Percentiles rank a stretch among this genome's conserved stretches.
These are phyloP conservation scores for Punica granatum DNA, from an alignment of 345 rosid species.

Conservation along the genomic window DNA sequence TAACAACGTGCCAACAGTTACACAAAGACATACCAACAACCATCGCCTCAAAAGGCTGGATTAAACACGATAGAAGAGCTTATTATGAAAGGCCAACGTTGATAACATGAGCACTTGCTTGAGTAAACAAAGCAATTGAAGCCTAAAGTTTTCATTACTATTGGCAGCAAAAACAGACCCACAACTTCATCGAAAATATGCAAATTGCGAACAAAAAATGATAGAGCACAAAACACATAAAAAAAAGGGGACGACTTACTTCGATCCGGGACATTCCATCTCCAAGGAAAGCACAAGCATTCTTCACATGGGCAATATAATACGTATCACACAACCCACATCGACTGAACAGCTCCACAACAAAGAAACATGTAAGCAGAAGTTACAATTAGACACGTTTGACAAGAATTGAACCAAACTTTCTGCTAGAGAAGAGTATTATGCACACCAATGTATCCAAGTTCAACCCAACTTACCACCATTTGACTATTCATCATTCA, in stretches of 20 bases:
- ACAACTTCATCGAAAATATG: neutral
- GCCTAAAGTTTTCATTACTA: neutral
- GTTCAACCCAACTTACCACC: neutral
- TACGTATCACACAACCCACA: slow-evolving; percentile 93
- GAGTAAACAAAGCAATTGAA: neutral
- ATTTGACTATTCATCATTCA: neutral
- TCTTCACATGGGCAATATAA: slow-evolving; percentile 88
- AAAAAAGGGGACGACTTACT: slow-evolving; percentile 27
- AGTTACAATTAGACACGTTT: neutral
- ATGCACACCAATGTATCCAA: neutral
- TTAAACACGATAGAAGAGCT: neutral
- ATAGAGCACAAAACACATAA: neutral
- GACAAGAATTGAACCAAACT: neutral
- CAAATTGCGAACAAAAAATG: neutral
- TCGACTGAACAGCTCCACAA: slow-evolving; percentile 28
- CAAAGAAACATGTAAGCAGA: neutral
- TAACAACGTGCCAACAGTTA: neutral
- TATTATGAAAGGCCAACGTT: neutral
- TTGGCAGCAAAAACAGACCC: neutral
- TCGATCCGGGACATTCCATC: slow-evolving; percentile 95
- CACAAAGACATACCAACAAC: neutral
- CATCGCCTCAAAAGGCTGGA: neutral
- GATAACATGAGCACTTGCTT: no score
- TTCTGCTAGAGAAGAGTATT: neutral
- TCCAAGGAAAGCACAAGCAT: slow-evolving; percentile 92